Percentiles rank a stretch among this genome's conserved stretches.
Conservation (phyloP, 768 basidiomycete genomes). For the Leccinum pellstonianum region DNA sequence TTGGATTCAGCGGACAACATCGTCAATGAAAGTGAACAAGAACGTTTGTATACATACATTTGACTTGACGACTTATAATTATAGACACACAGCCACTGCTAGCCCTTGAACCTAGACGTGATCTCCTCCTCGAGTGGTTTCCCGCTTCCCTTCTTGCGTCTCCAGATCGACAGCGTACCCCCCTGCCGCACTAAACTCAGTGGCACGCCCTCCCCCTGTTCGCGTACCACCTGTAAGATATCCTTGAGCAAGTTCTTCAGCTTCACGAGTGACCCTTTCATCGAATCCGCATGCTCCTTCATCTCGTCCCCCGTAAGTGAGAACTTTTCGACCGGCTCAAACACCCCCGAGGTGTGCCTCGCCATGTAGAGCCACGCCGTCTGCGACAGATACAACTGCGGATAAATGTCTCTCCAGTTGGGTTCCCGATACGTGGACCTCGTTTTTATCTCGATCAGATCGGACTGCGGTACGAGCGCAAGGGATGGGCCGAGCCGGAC, state of each 20-base stretch:
- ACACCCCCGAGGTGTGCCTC: conserved; percentile 53
- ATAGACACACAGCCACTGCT: conserved; percentile 16
- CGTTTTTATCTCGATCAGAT: conserved; percentile 38
- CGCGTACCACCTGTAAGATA: conserved; percentile 49
- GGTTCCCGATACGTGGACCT: conserved; percentile 28
- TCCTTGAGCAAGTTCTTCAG: conserved; percentile 28
- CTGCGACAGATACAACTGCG: conserved; percentile 69
- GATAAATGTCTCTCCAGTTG: conserved; percentile 62
- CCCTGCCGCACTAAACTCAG: conserved; percentile 54
- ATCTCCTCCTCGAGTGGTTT: conserved; percentile 23
- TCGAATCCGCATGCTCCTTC: conserved; percentile 21
- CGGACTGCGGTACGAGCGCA: conserved; percentile 34
- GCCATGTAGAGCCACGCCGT: conserved; percentile 61
- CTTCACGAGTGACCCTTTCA: conserved; percentile 24
- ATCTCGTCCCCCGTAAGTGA: conserved; percentile 35
- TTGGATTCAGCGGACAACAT: conserved; percentile 47
- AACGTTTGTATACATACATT: no score
- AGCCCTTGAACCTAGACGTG: conserved; percentile 16
- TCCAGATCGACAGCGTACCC: conserved; percentile 46
- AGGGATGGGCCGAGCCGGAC: conserved; percentile 28
- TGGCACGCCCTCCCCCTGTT: conserved; percentile 50
- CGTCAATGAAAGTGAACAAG: neutral
- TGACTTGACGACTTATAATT: neutral
- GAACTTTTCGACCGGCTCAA: conserved; percentile 48
- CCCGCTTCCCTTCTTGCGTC: conserved; percentile 37